Conservation (phyloP, 139 green algal species). For the Diplosphaera chodatii region DNA sequence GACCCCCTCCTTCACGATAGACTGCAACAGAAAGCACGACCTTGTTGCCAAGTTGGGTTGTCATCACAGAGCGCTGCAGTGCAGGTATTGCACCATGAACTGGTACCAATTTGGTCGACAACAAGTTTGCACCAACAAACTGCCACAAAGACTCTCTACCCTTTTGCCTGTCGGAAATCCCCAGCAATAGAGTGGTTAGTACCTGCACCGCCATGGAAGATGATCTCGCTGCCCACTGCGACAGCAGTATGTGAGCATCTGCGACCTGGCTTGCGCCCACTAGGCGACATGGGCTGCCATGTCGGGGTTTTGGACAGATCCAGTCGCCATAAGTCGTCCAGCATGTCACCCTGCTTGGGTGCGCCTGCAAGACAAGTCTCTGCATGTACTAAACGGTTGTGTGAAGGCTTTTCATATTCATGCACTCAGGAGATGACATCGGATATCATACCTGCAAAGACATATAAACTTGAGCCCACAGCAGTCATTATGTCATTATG, state of each 20-base stretch:
- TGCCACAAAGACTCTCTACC: too few relatives aligned
- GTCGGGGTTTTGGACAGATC: conserved; percentile 7
- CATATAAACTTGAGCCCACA: conserved; percentile 9
- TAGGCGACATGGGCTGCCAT: conserved; percentile 23
- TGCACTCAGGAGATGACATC: too few relatives aligned
- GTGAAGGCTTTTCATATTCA: too few relatives aligned
- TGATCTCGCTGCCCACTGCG: conserved; percentile 9
- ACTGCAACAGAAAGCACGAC: not conserved
- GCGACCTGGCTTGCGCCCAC: conserved; percentile 11
- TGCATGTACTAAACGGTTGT: not conserved
- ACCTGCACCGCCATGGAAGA: conserved; percentile 20
- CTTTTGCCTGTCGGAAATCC: too few relatives aligned
- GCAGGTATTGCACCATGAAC: too few relatives aligned
- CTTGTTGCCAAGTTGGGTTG: too few relatives aligned
- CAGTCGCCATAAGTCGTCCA: conserved; percentile 31
- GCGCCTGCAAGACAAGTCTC: not conserved
- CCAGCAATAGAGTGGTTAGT: too few relatives aligned
- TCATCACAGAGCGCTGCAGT: too few relatives aligned
- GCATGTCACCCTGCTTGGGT: conserved; percentile 32
- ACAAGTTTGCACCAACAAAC: too few relatives aligned
- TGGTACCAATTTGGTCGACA: too few relatives aligned
- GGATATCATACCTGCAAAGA: conserved; percentile 22
- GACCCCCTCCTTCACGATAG: not conserved
- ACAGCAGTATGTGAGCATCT: conserved; percentile 30
- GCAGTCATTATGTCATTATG: conserved; percentile 35